Evolutionary conservation across 306 rosid genomes (phyloP).

Genomic region (Carpinus viminea): DNA sequence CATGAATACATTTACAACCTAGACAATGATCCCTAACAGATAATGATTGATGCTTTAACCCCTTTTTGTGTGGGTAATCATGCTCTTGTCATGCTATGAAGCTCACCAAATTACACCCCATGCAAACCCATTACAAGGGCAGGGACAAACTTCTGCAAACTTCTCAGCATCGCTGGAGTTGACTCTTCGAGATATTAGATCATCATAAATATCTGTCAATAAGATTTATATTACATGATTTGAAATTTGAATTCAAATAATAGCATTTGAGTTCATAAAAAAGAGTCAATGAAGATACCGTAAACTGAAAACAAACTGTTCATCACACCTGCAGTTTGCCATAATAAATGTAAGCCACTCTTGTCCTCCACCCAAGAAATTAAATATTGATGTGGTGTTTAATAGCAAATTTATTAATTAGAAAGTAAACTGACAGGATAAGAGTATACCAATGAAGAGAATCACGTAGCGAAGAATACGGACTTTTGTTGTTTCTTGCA

Average conservation of each 20-base stretch:
- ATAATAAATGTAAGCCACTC: constrained; percentile 32
- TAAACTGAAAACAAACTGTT: constrained; percentile 97
- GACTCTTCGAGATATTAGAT: constrained; percentile 89
- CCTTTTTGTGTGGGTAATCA: constrained; percentile 6
- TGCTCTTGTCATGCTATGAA: constrained; percentile 6
- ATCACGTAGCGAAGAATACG: constrained; percentile 82
- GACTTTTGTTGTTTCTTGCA: constrained; percentile 88
- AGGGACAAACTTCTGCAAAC: constrained; percentile 94
- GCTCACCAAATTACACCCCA: constrained; percentile 98
- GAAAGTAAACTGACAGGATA: constrained; percentile 26
- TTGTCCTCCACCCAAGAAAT: constrained; percentile 19
- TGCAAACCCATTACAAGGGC: constrained; percentile 87
- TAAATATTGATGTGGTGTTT: background rate
- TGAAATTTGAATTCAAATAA: constrained; percentile 18
- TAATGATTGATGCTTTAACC: background rate
- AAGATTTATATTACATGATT: constrained; percentile 13
- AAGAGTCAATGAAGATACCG: constrained; percentile 49
- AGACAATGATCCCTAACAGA: constrained; percentile 7
- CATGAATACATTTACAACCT: background rate
- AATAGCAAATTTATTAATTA: constrained; percentile 25
- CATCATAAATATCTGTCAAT: constrained; percentile 80
- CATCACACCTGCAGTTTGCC: constrained; percentile 84
- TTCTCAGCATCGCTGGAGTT: constrained; percentile 96
- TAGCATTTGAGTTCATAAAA: background rate
- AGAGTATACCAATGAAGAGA: constrained; percentile 76